Percentiles rank a stretch among this genome's conserved stretches.
These are phyloP conservation scores for Saccharomycopsis sp. DNA, from an alignment of 805 yeast species.

Conservation along the genomic window DNA sequence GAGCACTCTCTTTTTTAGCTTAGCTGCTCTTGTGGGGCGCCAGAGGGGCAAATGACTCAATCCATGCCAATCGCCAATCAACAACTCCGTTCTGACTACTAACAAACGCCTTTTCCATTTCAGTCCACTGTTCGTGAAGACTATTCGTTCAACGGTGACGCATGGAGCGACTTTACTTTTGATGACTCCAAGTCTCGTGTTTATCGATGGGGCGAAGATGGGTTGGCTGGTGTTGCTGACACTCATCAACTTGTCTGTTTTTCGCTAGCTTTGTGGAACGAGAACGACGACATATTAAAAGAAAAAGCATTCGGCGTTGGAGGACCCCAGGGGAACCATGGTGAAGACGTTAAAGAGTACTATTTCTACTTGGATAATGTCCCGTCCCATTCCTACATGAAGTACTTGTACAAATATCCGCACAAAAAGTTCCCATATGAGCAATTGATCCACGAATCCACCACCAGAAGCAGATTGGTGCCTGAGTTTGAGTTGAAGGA, in stretches of 20 bases:
- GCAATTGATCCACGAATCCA: constrained; percentile 59
- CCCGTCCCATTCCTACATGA: constrained; percentile 89
- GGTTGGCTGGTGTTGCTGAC: constrained; percentile 83
- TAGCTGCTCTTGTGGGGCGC: no score
- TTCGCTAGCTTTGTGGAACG: constrained; percentile 88
- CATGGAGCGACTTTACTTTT: constrained; percentile 84
- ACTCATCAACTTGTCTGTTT: constrained; percentile 68
- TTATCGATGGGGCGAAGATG: constrained; percentile 95
- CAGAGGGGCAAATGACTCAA: no score
- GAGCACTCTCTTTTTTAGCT: background rate
- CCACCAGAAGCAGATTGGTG: constrained; percentile 54
- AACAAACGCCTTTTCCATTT: no score
- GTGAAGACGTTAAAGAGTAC: constrained; percentile 86
- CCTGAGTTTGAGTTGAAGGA: constrained; percentile 78
- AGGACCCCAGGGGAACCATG: constrained; percentile 91
- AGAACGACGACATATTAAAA: constrained; percentile 72
- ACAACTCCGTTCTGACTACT: background rate
- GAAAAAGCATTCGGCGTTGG: constrained; percentile 84
- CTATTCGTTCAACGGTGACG: constrained; percentile 77
- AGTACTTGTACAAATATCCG: constrained; percentile 88
- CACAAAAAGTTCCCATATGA: constrained; percentile 76
- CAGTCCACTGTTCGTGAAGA: constrained; percentile 74
- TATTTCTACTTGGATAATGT: constrained; percentile 85
- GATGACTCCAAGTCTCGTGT: constrained; percentile 74
- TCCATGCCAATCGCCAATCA: no score